phyloP scores from a whole-genome alignment of 2,329 filamentous ascomycete genomes.

The Fusarium penzigii region DNA sequence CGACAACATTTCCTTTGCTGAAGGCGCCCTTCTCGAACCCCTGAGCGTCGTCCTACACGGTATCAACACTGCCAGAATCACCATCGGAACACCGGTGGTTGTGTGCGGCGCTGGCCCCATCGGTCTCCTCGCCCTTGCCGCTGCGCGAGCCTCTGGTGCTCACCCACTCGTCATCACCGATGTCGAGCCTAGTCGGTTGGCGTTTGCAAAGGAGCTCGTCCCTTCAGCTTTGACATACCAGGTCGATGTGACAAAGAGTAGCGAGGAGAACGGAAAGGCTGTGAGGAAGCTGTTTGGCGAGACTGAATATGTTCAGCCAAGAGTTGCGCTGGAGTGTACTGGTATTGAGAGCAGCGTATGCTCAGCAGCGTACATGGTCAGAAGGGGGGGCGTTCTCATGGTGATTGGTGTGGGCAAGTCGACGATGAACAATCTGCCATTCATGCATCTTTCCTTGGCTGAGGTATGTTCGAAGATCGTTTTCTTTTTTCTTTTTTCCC shows the following conservation, averaged over 20 bases:
- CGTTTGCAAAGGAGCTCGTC: slow-evolving; percentile 59
- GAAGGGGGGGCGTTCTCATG: slow-evolving; percentile 61
- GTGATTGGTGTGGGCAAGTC: slow-evolving; percentile 64
- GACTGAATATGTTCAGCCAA: slow-evolving; percentile 57
- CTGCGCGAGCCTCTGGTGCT: slow-evolving; percentile 61
- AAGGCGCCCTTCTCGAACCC: slow-evolving; percentile 66
- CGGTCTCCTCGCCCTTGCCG: slow-evolving; percentile 58
- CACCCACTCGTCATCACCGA: slow-evolving; percentile 66
- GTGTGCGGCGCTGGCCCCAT: slow-evolving; percentile 66
- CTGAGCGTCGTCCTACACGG: slow-evolving; percentile 64
- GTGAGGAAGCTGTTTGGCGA: slow-evolving; percentile 56
- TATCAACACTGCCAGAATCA: slow-evolving; percentile 53
- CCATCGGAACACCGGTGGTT: slow-evolving; percentile 55
- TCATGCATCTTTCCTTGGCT: slow-evolving; percentile 65
- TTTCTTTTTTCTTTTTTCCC: too few species aligned
- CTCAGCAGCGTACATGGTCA: slow-evolving; percentile 57
- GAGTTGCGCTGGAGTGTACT: slow-evolving; percentile 65
- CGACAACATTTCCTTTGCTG: slow-evolving; percentile 54
- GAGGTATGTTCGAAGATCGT: slow-evolving; percentile 44
- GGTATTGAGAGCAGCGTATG: slow-evolving; percentile 64
- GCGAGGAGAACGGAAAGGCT: slow-evolving; percentile 50
- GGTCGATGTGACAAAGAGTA: slow-evolving; percentile 46
- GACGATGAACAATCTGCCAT: slow-evolving; percentile 65
- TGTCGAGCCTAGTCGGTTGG: slow-evolving; percentile 55
- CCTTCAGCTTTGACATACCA: slow-evolving; percentile 56